Conservation (phyloP, 306 rosid genomes). For the Rosa persica region DNA sequence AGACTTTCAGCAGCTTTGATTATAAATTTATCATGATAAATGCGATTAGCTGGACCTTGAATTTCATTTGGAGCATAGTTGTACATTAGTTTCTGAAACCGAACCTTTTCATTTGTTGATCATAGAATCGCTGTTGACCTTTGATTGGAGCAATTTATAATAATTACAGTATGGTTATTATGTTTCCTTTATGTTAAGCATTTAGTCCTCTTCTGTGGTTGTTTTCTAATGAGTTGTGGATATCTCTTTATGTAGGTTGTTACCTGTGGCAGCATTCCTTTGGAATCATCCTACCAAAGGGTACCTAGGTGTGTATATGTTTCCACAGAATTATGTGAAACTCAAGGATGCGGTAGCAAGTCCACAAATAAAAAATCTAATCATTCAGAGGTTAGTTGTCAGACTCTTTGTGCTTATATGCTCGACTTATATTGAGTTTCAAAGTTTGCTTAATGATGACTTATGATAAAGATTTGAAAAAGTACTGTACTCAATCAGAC, state of each 20-base stretch:
- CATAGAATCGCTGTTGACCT: neutral
- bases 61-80: neutral
- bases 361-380: conserved; percentile 71
- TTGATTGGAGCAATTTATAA: neutral
- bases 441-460: neutral
- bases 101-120: neutral
- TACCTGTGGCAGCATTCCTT: conserved; percentile 96
- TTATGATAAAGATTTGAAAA: neutral
- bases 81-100: neutral
- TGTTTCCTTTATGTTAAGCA: neutral
- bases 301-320: conserved; percentile 81
- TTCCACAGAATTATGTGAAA: conserved; percentile 80
- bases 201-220: neutral
- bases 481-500: neutral
- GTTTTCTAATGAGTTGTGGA: conserved; percentile 11
- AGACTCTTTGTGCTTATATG: conserved; percentile 17
- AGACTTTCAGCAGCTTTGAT: neutral
- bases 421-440: neutral
- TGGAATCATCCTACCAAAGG: conserved; percentile 93
- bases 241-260: conserved; percentile 68
- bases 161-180: neutral
- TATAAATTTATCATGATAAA: neutral
- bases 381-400: conserved; percentile 74
- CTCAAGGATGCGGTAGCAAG: conserved; percentile 78
- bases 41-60: neutral